These are phyloP conservation scores for Podospora bellae-mahoneyi DNA, from an alignment of 495 filamentous ascomycete genomes.

Conservation along the genomic window DNA sequence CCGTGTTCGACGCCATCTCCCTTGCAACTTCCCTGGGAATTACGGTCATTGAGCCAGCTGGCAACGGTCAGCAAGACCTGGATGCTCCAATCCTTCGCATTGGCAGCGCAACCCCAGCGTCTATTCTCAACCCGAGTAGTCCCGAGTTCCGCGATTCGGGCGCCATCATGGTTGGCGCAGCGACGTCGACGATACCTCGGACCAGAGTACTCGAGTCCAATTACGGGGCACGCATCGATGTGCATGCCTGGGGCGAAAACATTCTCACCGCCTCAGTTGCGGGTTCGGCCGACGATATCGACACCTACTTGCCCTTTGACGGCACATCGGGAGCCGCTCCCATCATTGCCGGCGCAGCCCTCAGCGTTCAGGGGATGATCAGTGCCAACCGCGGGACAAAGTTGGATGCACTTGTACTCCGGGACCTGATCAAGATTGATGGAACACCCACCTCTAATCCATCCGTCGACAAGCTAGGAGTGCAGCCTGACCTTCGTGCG, in stretches of 20 bases:
- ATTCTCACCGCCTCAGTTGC: slow-evolving; percentile 11
- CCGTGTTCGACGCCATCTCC: slow-evolving; percentile 16
- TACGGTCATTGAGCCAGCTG: slow-evolving; percentile 14
- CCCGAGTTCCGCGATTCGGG: slow-evolving; percentile 16
- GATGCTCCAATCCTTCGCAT: not conserved
- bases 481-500: slow-evolving; percentile 15
- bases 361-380: slow-evolving; percentile 18
- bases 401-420: slow-evolving; percentile 10
- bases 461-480: slow-evolving; percentile 10
- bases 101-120: not conserved
- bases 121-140: not conserved
- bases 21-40: slow-evolving; percentile 13
- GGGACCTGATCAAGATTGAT: slow-evolving; percentile 9
- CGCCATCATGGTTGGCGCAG: slow-evolving; percentile 12
- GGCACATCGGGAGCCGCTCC: slow-evolving; percentile 17
- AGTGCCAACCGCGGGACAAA: slow-evolving; percentile 5
- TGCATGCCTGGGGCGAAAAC: slow-evolving; percentile 18
- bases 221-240: slow-evolving; percentile 14
- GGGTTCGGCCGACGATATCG: not conserved
- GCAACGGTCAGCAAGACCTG: slow-evolving; percentile 11
- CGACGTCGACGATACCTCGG: not conserved
- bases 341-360: slow-evolving; percentile 16
- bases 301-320: slow-evolving; percentile 3
- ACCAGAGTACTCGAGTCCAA: slow-evolving; percentile 10
- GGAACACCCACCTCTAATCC: slow-evolving; percentile 8